Evolutionary conservation across 495 filamentous ascomycete genomes (phyloP).

Genomic region (Lasiosphaeria ovina): DNA sequence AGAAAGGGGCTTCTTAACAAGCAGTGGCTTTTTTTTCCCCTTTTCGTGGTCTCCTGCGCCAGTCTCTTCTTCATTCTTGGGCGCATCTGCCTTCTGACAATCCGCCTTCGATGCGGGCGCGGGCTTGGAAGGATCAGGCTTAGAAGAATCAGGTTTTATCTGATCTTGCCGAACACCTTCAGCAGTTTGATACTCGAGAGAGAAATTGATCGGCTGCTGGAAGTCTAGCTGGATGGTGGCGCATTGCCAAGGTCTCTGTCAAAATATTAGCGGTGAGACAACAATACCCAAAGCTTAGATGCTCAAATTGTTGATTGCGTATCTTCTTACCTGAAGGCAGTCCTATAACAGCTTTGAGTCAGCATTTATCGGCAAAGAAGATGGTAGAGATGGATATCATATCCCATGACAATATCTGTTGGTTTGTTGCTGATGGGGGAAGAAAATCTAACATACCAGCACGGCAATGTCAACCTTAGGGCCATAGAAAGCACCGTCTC

Average conservation of each 20-base stretch:
- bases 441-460: conserved; percentile 5
- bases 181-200: conserved; percentile 50
- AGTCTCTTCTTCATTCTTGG: background rate
- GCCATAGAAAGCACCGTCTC: conserved; percentile 96
- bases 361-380: no score
- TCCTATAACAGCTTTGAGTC: conserved; percentile 7
- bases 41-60: conserved; percentile 35
- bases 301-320: background rate
- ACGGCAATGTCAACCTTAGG: conserved; percentile 82
- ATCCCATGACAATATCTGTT: no score
- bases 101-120: conserved; percentile 30
- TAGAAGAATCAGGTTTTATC: conserved; percentile 25
- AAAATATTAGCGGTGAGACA: conserved; percentile 45
- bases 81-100: conserved; percentile 4
- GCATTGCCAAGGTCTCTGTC: conserved; percentile 61
- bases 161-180: conserved; percentile 45
- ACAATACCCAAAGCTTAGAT: background rate
- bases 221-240: conserved; percentile 98
- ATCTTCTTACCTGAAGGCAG: conserved; percentile 27
- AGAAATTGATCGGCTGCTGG: conserved; percentile 70
- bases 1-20: conserved; percentile 50
- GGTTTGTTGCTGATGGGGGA: no score
- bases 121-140: conserved; percentile 24
- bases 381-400: no score
- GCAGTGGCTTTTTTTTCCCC: conserved; percentile 33